Percentiles rank a stretch among this genome's conserved stretches.
Conservation (phyloP, 345 rosid genomes). For the Isatis tinctoria region DNA sequence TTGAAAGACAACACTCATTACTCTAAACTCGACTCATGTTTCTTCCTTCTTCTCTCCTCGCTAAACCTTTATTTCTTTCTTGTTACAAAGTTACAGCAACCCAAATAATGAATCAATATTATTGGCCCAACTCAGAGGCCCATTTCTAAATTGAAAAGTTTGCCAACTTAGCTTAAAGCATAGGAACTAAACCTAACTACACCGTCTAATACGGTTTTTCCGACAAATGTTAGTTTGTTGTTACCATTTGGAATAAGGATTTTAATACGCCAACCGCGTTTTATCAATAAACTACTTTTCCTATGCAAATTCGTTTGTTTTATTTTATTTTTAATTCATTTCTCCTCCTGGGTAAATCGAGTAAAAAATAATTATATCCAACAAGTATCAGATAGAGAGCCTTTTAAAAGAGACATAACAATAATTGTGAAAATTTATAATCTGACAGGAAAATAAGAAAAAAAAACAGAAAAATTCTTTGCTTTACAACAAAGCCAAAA, state of each 20-base stretch:
- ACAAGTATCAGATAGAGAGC: not conserved
- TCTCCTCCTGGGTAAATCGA: not conserved
- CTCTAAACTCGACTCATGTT: not conserved
- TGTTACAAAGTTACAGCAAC: not conserved
- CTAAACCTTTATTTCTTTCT: not conserved
- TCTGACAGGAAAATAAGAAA: not conserved
- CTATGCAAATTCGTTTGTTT: not conserved
- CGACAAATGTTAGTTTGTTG: not conserved
- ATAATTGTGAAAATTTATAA: not conserved
- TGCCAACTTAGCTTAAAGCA: not conserved
- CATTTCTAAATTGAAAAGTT: not conserved
- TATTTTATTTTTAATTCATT: not conserved
- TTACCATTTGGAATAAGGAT: not conserved
- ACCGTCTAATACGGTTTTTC: not conserved
- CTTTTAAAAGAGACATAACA: not conserved
- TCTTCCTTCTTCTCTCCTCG: not conserved
- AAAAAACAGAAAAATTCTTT: conserved; percentile 16
- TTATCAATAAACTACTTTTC: conserved; percentile 16
- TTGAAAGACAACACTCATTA: not conserved
- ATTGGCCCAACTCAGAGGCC: not conserved
- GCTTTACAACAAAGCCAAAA: conserved; percentile 26
- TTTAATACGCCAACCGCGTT: conserved; percentile 20
- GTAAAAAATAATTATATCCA: too few relatives aligned
- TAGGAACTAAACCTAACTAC: not conserved
- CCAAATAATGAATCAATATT: not conserved